Base-by-base conservation (phyloP, 176 grass and related monocot species). In the Carex littledalei region DNA sequence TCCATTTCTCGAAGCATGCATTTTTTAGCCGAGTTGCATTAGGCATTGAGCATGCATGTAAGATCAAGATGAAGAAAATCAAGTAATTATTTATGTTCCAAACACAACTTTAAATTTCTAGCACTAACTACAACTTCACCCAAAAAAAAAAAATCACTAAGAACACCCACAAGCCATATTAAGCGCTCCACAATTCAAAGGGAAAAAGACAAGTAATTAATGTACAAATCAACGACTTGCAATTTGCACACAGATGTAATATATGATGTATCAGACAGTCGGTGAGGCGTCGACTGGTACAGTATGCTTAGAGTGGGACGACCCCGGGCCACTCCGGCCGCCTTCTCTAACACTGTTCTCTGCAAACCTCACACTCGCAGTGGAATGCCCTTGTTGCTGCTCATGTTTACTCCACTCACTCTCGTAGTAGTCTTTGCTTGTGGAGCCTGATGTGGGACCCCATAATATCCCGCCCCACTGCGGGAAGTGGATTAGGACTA, bases 321-420 rank as follows among this genome's bases (percentile, higher is more conserved):
- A 41, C 2, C 83, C 89, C 0, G 10, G 1, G n/a, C n/a, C 83
- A 11, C 21, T 39, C 3, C 26, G 56, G 0, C 94, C 92, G 0
- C 86, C 84, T 63, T 94, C 95, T 41, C 79, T 80, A 63, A 88
- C 82, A 58, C 95, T 93, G 83, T 98, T 98, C 81, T 98, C 91
- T 20, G 91, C 95, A 55, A 98, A 98, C 3, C 93, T 78, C 29
- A 87, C 13, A 37, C 86, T 87, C 0, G 83, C 73, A 26, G 18
- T 11, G 84, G 88, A 55, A 87, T 80, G 87, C 0, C 92, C 91
- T 41, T 87, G 86, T 10, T 84, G 72, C 13, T 84, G 79, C 86
- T 97, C 95, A 0, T 91, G 60, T 29, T 81, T 79, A 5, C 84
- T 93, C 95, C 95, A 97, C 47, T 97, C 92, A n/a, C n/a, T 29